Base-by-base conservation (phyloP, 2,329 filamentous ascomycete species). In the Microcyclosporella mali region DNA sequence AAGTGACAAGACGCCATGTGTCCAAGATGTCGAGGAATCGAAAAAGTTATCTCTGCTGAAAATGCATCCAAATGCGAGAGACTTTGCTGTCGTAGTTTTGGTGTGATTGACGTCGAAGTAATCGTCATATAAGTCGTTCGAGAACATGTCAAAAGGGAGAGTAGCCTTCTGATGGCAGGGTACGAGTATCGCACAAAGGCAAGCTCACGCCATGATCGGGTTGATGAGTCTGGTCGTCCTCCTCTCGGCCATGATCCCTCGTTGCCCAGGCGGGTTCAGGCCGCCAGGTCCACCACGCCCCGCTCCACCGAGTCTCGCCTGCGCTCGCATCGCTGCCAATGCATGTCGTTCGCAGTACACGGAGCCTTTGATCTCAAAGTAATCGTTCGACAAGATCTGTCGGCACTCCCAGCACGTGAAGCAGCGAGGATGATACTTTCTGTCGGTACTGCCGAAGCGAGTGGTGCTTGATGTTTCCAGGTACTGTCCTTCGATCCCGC, bases 401-500 rank as follows among this genome's bases (percentile, higher is more conserved):
- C 80, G 78, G 61, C 90, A 97, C 53, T 87, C 83, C 37, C 76
- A 75, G 61, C 92, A 97, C 37, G 81, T 82, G 67, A 98, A 87
- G 67, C 92, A 98, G 6, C 78, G 73, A 0, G 87, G 79, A 63
- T 98, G 92, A 65, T 88, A 92, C 63, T 95, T 95, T 55, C 80
- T 75, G 27, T 74, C 70, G 30, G 71, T 66, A 56, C 88, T 85
- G 17, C 47, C 50, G 16, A 38, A 47, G n/a, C 50, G 45, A 6
- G 40, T 49, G 7, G 48, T 41, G 40, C 50, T 56, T 19, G 50
- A 57, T 21, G 92, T 94, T 62, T 95, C 88, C 29, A 95, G 73
- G 57, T 94, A 98, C 55, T 89, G 83, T 0, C 92, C 92, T 65
- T 98, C 92, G 53, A 98, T 97, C 11, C 92, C 92, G 9, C 73